A percentile compares a stretch with the other conserved stretches of the same genome.
Conservation (phyloP, 148 eudicot genomes). For the Silene conica region DNA sequence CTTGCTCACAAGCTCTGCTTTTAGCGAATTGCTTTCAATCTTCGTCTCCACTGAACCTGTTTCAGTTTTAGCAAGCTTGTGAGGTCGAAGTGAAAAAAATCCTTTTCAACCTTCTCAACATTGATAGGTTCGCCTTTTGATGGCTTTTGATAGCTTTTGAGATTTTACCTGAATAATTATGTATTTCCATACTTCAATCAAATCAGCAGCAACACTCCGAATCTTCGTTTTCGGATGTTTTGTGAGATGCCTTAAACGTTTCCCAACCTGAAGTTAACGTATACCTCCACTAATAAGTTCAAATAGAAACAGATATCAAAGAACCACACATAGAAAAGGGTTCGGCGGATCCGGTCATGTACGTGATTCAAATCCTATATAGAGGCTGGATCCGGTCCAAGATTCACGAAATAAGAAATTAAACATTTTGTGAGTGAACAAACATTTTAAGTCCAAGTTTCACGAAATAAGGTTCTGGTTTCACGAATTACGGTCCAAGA, state of each 20-base stretch:
- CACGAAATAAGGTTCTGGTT: too few species aligned
- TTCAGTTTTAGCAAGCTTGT: constrained; percentile 34
- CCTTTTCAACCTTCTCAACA: constrained; percentile 19
- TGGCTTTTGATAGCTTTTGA: constrained; percentile 24
- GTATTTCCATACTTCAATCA: constrained; percentile 60
- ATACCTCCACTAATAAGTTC: constrained; percentile 2
- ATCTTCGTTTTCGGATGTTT: constrained; percentile 63
- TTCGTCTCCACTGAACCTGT: constrained; percentile 25
- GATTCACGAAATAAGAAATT: too few species aligned
- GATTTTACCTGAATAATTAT: constrained; percentile 43
- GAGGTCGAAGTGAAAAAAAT: constrained; percentile 27
- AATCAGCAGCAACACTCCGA: constrained; percentile 44
- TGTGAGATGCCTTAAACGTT: constrained; percentile 52
- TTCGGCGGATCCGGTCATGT: too few species aligned
- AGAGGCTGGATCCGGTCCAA: too few species aligned
- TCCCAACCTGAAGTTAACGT: constrained; percentile 52
- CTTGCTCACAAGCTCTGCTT: too few species aligned
- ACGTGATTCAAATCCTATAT: too few species aligned
- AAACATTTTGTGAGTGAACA: too few species aligned
- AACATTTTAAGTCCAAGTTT: too few species aligned
- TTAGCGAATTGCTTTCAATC: background rate
- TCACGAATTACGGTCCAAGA: too few species aligned
- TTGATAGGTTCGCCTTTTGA: constrained; percentile 30
- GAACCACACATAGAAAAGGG: background rate
- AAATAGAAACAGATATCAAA: background rate